Percentiles rank a stretch among this genome's conserved stretches.
These are phyloP conservation scores for Annulohypoxylon nitens DNA, from an alignment of 495 filamentous ascomycete species.

Conservation along the genomic window DNA sequence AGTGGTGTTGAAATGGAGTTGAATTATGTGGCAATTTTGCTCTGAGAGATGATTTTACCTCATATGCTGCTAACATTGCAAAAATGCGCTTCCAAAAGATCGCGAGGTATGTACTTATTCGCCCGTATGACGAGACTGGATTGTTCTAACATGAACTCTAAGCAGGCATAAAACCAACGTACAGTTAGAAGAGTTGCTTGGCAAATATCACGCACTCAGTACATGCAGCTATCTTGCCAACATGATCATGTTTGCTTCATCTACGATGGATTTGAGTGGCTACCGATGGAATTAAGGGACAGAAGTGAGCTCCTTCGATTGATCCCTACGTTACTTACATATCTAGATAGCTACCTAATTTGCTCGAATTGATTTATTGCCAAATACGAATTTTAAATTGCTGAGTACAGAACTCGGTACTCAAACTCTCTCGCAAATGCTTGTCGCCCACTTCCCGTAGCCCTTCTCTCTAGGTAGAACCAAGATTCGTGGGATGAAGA, in stretches of 20 bases:
- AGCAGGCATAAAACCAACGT: neutral
- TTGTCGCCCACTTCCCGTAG: neutral
- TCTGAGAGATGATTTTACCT: neutral
- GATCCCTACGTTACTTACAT: neutral
- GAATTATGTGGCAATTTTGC: neutral
- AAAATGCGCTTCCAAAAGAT: neutral
- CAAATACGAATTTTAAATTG: neutral
- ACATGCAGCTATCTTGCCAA: neutral
- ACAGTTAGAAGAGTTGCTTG: neutral
- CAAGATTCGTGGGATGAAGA: neutral
- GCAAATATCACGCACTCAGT: neutral
- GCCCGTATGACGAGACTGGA: neutral
- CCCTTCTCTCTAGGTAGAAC: neutral
- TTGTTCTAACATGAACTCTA: neutral
- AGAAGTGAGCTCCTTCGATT: neutral
- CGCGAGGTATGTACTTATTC: slow-evolving; percentile 10
- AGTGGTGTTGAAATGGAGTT: neutral
- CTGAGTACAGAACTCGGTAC: neutral
- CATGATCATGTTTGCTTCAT: neutral
- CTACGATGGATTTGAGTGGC: neutral
- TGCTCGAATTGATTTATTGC: neutral
- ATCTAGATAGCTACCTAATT: neutral
- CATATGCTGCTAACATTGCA: neutral
- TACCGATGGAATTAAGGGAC: neutral
- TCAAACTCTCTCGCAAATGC: neutral